Conservation (phyloP, 2,329 filamentous ascomycete genomes). For the Cordyceps pruinosa region DNA sequence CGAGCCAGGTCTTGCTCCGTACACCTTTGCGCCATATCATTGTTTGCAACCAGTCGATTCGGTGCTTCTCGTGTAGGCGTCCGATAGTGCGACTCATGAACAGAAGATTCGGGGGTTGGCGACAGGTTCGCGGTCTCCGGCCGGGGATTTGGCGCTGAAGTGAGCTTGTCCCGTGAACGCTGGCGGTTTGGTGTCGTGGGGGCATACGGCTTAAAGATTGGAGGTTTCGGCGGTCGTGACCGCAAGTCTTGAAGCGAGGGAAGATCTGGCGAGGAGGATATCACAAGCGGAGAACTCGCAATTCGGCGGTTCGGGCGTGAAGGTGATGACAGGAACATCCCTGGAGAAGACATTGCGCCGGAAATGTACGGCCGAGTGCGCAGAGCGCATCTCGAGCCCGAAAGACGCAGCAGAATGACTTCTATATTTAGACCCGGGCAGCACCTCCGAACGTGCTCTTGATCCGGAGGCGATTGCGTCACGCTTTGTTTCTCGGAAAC, state of each 20-base stretch:
- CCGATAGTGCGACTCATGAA: constrained; percentile 7
- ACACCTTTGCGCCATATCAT: background rate
- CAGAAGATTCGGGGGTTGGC: background rate
- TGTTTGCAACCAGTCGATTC: background rate
- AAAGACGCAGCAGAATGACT: constrained; percentile 11
- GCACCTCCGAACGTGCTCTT: background rate
- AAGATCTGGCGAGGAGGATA: constrained; percentile 49
- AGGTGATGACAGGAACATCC: constrained; percentile 26
- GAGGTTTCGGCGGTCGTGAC: constrained; percentile 22
- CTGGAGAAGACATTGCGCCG: constrained; percentile 28
- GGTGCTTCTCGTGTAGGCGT: background rate
- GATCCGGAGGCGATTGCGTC: background rate
- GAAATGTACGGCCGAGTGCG: constrained; percentile 30
- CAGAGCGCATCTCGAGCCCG: constrained; percentile 38
- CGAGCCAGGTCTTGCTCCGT: background rate
- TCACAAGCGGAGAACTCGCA: constrained; percentile 25
- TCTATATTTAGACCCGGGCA: background rate
- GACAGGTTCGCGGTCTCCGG: background rate
- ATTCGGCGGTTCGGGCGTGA: constrained; percentile 24
- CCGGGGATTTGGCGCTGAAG: background rate
- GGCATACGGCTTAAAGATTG: background rate
- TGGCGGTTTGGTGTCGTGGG: background rate
- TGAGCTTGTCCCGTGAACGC: background rate
- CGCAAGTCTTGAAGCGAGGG: constrained; percentile 46
- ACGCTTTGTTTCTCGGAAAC: background rate